Evolutionary conservation across 2,329 filamentous ascomycete species (phyloP).

Genomic region (Endoconidiophora laricicola): DNA sequence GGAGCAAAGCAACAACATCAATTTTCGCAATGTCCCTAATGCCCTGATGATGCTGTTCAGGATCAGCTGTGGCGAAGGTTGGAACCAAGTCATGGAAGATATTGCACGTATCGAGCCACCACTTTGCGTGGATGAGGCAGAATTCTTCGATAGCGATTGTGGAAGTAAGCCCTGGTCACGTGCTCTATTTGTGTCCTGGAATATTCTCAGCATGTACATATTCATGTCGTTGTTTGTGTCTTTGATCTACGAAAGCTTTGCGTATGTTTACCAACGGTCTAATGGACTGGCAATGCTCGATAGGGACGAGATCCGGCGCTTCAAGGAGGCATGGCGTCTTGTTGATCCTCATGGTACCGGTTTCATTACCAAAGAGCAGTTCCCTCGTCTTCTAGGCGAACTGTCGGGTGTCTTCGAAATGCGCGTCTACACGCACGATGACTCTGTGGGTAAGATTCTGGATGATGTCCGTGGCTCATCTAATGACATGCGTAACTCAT

Average conservation of each 20-base stretch:
- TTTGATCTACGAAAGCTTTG: constrained; percentile 97
- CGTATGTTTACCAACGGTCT: constrained; percentile 94
- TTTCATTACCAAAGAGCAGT: constrained; percentile 77
- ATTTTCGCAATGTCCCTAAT: constrained; percentile 87
- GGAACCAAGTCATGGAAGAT: constrained; percentile 96
- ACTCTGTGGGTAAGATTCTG: constrained; percentile 73
- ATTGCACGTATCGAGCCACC: constrained; percentile 67
- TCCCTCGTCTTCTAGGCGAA: constrained; percentile 77
- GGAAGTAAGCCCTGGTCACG: constrained; percentile 81
- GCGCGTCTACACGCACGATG: constrained; percentile 85
- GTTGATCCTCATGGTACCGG: constrained; percentile 85
- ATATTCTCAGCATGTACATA: constrained; percentile 99
- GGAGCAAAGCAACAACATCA: constrained; percentile 61
- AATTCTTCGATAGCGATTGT: constrained; percentile 81
- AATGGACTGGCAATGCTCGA: constrained; percentile 83
- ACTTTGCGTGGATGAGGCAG: constrained; percentile 53
- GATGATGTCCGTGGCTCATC: constrained; percentile 56
- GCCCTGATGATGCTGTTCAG: constrained; percentile 85
- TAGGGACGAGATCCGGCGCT: constrained; percentile 83
- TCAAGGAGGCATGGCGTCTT: constrained; percentile 96
- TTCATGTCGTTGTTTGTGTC: constrained; percentile 98
- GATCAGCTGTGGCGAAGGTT: constrained; percentile 86
- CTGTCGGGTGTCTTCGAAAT: constrained; percentile 93
- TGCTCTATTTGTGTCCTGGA: constrained; percentile 86
- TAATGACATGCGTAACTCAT: constrained; percentile 31